Conservation (phyloP, 768 basidiomycete genomes). For the Serendipita sp. region DNA sequence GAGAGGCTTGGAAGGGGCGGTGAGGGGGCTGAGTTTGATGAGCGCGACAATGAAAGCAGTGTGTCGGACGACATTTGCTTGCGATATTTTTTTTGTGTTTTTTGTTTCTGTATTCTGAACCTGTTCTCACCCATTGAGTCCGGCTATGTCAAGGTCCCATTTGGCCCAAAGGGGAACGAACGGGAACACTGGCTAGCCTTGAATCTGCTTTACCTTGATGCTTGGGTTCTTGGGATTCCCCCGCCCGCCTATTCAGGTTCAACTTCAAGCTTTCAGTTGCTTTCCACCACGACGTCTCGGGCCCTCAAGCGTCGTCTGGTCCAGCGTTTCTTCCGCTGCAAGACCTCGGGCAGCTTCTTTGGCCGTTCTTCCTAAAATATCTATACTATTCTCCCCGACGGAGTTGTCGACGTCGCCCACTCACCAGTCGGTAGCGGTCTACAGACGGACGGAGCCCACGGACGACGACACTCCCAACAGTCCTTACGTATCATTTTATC, state of each 20-base stretch:
- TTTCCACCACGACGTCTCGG: background rate
- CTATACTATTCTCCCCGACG: background rate
- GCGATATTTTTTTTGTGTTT: background rate
- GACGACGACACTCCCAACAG: background rate
- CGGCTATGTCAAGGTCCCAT: background rate
- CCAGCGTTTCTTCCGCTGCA: background rate
- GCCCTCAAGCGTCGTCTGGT: background rate
- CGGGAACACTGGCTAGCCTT: background rate
- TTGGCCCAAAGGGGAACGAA: background rate
- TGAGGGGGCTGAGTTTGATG: no score
- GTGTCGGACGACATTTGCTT: background rate
- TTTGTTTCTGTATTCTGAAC: background rate
- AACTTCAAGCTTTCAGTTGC: background rate
- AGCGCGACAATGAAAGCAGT: no score
- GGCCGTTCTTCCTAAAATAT: no score
- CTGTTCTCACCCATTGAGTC: slow-evolving; percentile 1
- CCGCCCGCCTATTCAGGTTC: background rate
- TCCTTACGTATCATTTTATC: background rate
- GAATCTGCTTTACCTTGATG: no score
- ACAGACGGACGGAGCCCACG: background rate
- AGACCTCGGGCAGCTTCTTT: no score
- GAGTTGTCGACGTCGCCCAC: background rate
- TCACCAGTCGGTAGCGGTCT: background rate
- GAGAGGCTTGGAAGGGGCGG: no score
- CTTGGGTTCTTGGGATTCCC: no score